Conservation (phyloP, 768 basidiomycete genomes). For the Guyanaporus albipodus region DNA sequence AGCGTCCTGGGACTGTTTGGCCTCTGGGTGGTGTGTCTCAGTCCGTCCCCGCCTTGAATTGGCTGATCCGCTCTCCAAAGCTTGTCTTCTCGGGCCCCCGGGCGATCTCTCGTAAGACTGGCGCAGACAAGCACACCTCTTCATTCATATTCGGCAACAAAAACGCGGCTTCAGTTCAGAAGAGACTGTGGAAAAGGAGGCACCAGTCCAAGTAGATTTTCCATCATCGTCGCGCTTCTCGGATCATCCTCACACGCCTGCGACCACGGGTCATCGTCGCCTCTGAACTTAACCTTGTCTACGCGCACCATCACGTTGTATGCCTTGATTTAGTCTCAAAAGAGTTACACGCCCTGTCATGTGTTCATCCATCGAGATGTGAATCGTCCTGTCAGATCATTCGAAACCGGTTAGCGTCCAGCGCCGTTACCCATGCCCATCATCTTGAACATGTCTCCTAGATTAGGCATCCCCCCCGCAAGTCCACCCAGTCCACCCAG, state of each 20-base stretch:
- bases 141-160: conserved; percentile 78
- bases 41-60: too few relatives aligned
- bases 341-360: conserved; percentile 15
- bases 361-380: conserved; percentile 13
- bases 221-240: conserved; percentile 15
- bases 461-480: conserved; percentile 56
- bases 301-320: not conserved
- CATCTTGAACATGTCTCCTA: conserved; percentile 84
- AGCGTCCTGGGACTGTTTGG: conserved; percentile 61
- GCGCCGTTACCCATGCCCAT: conserved; percentile 70
- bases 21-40: conserved; percentile 59
- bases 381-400: conserved; percentile 5
- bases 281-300: conserved; percentile 31
- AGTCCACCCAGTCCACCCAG: conserved; percentile 49
- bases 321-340: conserved; percentile 16
- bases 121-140: conserved; percentile 79
- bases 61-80: conserved; percentile 35
- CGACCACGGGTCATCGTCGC: conserved; percentile 4
- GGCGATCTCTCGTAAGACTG: conserved; percentile 63
- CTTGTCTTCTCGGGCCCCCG: conserved; percentile 58
- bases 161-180: conserved; percentile 56
- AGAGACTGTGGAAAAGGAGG: conserved; percentile 50
- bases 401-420: conserved; percentile 26
- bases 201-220: conserved; percentile 29
- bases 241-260: conserved; percentile 15